Base-by-base conservation (phyloP, 2,329 filamentous ascomycete species). In the Cytospora schulzeri region DNA sequence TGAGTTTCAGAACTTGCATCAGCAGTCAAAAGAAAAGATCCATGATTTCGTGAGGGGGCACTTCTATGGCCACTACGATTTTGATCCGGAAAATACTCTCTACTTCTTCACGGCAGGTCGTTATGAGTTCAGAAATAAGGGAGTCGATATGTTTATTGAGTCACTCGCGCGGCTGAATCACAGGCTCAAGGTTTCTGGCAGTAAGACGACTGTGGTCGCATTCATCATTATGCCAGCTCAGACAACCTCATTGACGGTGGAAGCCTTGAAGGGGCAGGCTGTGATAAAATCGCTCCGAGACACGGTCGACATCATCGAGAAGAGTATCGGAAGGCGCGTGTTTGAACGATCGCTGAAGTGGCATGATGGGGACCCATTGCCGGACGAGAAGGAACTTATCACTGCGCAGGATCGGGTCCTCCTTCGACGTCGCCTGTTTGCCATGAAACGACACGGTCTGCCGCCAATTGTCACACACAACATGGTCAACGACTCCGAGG, bases 181-280 rank as follows among this genome's bases (percentile, higher is more conserved):
- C 81, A 87, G 91, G 48, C 87, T 99, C 74, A 98, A 98, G 85
- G 79, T 79, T 59, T 79, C 88, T 9, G 92, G 92, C 57, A 96
- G 92, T 71, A 96, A 95, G 79, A 93, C 89, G 75, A 98, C 95
- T 0, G 90, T 99, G 9, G 94, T 99, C 22, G 94, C 95, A 24
- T 99, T 99, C 76, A 91, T 99, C 77, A 98, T 99, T 76, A 96
- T 99, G 92, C 95, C 95, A 3, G 95, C 95, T 1, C 93, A 98
- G 78, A 98, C 94, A 2, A 91, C 92, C 9, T 97, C 94, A 0
- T 84, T 99, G 62, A 96, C 95, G 0, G 95, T 98, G 2, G 95
- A 98, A 76, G 92, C 95, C 0, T 85, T 99, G 67, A 96, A 97
- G 78, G 95, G 95, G 54, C 95, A 99, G 78, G 95, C 95, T 0